phyloP scores from a whole-genome alignment of 768 basidiomycete genomes.

The Kwoniella pini region DNA sequence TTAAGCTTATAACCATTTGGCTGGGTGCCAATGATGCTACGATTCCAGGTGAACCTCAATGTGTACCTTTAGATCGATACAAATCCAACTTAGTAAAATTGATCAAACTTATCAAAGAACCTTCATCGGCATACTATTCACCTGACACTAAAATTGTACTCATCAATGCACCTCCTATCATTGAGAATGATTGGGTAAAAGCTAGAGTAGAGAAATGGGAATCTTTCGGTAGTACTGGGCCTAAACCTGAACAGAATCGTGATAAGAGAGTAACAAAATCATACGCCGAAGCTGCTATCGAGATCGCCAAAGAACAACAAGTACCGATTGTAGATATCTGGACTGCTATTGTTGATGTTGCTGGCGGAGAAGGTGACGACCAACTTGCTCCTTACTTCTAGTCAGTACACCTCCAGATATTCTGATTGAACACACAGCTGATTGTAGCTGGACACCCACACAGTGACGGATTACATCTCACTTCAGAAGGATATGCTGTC shows the following conservation, averaged over 20 bases:
- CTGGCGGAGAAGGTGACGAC: slow-evolving; percentile 63
- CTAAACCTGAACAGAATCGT: slow-evolving; percentile 63
- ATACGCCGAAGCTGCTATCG: slow-evolving; percentile 72
- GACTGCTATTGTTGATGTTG: slow-evolving; percentile 70
- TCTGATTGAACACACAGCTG: not conserved
- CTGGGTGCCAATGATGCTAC: slow-evolving; percentile 77
- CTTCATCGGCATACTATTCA: slow-evolving; percentile 67
- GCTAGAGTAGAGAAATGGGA: slow-evolving; percentile 62
- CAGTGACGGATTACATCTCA: slow-evolving; percentile 79
- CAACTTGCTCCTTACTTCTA: slow-evolving; percentile 56
- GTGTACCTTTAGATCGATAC: slow-evolving; percentile 71
- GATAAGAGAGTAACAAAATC: slow-evolving; percentile 63
- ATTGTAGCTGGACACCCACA: not conserved
- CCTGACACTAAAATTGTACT: slow-evolving; percentile 74
- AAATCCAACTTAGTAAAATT: slow-evolving; percentile 66
- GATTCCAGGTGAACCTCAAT: slow-evolving; percentile 66
- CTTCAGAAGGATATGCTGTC: slow-evolving; percentile 71
- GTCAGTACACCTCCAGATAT: slow-evolving; percentile 21
- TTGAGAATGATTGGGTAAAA: slow-evolving; percentile 17
- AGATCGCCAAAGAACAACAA: slow-evolving; percentile 62
- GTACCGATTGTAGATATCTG: slow-evolving; percentile 75
- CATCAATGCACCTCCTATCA: slow-evolving; percentile 82
- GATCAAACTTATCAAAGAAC: slow-evolving; percentile 65
- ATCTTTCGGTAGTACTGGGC: slow-evolving; percentile 60
- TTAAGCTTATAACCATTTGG: slow-evolving; percentile 81